Evolutionary conservation across 1,284 basidiomycete genomes (phyloP), one percentile per base, ranked within the genome.

Genomic region (Fomitopsis pinicola): DNA sequence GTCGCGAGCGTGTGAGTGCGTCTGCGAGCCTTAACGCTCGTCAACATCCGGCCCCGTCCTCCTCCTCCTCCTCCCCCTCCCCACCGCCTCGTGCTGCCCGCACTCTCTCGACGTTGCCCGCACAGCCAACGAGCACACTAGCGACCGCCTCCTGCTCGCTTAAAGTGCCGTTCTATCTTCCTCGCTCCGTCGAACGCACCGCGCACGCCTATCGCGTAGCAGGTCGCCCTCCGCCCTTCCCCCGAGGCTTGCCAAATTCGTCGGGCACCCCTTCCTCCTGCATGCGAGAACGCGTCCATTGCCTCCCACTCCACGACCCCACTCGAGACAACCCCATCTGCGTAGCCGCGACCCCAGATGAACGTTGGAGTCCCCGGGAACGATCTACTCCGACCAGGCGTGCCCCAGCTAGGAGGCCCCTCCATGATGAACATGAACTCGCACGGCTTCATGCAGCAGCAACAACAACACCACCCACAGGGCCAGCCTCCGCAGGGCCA

Each of bases 321-420:
- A 28, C 42, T 35, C 17, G n/a, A 54, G 52, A 38, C 63, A 22
- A 42, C 58, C 60, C 57, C 53, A 56, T 62, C 22, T 17, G 40
- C 28, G 28, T 60, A 22, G 42, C 55, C 59, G 42, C 59, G 56
- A 33, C 30, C 55, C 9, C 54, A 48, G 58, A 73, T 71, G 67
- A 72, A 69, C 66, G 64, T 60, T 59, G 30, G 30, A 33, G 71
- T 30, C 26, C 48, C 48, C 48, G 48, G 48, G 6, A 22, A 71
- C 64, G 79, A 82, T 64, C 76, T 84, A 75, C 66, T 84, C 44
- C 80, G 81, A 59, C 75, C 74, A 68, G 72, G 73, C 67, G 75
- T 82, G 61, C 71, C 77, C 38, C 78, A 77, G 66, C 73, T 80
- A 63, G 63, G 75, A 56, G 38, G 38, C 38, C 71, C 79, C 59